Percentiles rank a stretch among this genome's conserved stretches.
phyloP scores from a whole-genome alignment of 257 asterid genomes.

The Solanum sparsipilum region DNA sequence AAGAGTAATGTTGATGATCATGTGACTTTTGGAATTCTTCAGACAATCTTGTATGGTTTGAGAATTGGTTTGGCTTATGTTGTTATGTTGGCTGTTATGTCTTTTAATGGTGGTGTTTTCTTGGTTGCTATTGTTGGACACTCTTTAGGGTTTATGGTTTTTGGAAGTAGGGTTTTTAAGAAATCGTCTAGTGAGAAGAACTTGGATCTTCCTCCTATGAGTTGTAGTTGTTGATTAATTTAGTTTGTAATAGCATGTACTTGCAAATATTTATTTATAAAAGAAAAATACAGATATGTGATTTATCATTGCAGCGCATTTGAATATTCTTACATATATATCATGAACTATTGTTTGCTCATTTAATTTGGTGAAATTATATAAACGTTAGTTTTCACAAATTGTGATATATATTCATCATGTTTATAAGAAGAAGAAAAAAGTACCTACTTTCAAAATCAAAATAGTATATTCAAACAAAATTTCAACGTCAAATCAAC shows the following conservation, averaged over 20 bases:
- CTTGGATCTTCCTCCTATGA: constrained; percentile 47
- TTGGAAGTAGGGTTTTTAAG: constrained; percentile 43
- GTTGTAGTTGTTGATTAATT: constrained; percentile 4
- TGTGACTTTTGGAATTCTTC: constrained; percentile 28
- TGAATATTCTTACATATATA: not conserved
- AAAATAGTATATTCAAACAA: not conserved
- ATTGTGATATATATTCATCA: not conserved
- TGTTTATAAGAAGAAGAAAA: not conserved
- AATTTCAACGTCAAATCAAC: not conserved
- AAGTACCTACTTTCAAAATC: not conserved
- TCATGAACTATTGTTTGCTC: not conserved
- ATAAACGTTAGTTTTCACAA: not conserved
- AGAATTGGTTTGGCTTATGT: constrained; percentile 52
- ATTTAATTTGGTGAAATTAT: not conserved
- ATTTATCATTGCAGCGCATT: not conserved
- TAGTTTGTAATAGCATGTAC: not conserved
- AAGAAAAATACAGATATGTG: not conserved
- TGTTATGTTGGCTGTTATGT: constrained; percentile 81
- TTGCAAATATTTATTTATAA: not conserved
- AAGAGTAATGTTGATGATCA: not conserved
- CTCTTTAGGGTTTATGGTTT: constrained; percentile 45
- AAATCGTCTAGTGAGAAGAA: constrained; percentile 16
- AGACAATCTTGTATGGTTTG: constrained; percentile 34
- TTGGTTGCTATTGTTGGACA: constrained; percentile 57
- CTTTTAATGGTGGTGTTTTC: constrained; percentile 65